A percentile compares a stretch with the other conserved stretches of the same genome.
Conservation (phyloP, 2,329 filamentous ascomycete species). For the Simplicillium sp. region DNA sequence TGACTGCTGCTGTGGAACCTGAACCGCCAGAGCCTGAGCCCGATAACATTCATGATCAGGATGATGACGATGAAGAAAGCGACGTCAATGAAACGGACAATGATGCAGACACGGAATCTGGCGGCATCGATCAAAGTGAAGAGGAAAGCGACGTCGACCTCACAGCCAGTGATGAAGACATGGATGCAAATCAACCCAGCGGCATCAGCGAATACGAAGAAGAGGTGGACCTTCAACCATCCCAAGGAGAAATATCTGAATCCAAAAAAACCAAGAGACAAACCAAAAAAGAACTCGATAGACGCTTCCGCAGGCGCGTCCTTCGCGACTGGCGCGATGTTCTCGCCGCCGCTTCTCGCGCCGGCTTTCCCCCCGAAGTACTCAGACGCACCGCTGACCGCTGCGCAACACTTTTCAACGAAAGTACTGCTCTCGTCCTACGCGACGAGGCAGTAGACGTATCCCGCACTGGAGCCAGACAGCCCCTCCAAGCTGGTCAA, state of each 20-base stretch:
- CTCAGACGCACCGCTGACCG: conserved; percentile 62
- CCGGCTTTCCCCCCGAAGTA: conserved; percentile 56
- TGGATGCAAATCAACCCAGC: no score
- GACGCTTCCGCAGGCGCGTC: no score
- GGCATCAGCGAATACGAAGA: no score
- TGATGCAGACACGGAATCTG: conserved; percentile 2
- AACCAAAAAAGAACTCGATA: no score
- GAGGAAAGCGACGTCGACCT: no score
- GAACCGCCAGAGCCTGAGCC: conserved; percentile 7
- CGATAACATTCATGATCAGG: conserved; percentile 11
- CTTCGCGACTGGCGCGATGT: conserved; percentile 80
- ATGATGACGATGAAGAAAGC: conserved; percentile 7
- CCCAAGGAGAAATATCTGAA: no score
- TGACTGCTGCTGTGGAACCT: no score
- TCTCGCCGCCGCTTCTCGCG: conserved; percentile 65
- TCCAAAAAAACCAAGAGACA: no score
- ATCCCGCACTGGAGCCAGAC: conserved; percentile 9
- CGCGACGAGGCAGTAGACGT: conserved; percentile 29
- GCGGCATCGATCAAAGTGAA: conserved; percentile 11
- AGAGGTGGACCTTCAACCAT: no score
- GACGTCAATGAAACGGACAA: conserved; percentile 9
- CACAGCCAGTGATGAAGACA: no score
- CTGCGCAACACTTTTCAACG: conserved; percentile 66
- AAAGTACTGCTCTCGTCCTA: conserved; percentile 57
- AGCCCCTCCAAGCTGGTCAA: no score